Percentiles rank a stretch among this genome's conserved stretches.
Evolutionary conservation across 495 filamentous ascomycete species (phyloP).

Genomic region (Talaromyces borbonicus): DNA sequence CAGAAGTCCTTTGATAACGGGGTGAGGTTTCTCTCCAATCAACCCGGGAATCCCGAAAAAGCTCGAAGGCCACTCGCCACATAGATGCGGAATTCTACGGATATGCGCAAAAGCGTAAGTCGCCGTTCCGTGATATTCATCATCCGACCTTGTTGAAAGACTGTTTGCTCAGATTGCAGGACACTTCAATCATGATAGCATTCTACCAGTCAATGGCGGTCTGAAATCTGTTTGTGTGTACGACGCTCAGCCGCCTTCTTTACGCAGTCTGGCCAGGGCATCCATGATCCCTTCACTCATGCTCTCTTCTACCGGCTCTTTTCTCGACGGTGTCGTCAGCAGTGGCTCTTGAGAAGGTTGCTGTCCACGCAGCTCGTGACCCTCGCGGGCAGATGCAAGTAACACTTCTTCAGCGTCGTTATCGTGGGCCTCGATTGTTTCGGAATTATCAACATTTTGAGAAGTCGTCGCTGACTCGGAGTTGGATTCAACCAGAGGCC

Average conservation of each 20-base stretch:
- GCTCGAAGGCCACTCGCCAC: too few relatives aligned
- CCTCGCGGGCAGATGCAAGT: slow-evolving; percentile 10
- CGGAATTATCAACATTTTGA: slow-evolving; percentile 22
- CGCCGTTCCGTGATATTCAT: too few relatives aligned
- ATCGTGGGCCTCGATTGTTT: slow-evolving; percentile 19
- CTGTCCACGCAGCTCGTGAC: background rate
- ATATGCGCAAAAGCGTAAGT: too few relatives aligned
- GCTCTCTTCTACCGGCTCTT: slow-evolving; percentile 17
- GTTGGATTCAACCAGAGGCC: slow-evolving; percentile 11
- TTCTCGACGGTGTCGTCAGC: background rate
- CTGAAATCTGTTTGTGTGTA: too few relatives aligned
- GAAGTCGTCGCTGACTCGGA: slow-evolving; percentile 26
- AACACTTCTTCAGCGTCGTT: slow-evolving; percentile 30
- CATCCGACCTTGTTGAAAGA: too few relatives aligned
- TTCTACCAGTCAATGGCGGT: too few relatives aligned
- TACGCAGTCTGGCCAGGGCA: slow-evolving; percentile 45
- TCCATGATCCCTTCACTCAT: slow-evolving; percentile 46
- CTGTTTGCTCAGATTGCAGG: too few relatives aligned
- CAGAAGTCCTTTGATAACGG: too few relatives aligned
- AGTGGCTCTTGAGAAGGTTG: background rate
- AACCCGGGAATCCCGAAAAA: too few relatives aligned
- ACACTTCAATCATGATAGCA: too few relatives aligned
- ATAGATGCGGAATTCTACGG: too few relatives aligned
- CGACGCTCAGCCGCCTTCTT: slow-evolving; percentile 13
- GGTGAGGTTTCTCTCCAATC: too few relatives aligned